Percentiles rank a stretch among this genome's conserved stretches.
Conservation (phyloP, 768 basidiomycete species). For the Lentinus tigrinus region DNA sequence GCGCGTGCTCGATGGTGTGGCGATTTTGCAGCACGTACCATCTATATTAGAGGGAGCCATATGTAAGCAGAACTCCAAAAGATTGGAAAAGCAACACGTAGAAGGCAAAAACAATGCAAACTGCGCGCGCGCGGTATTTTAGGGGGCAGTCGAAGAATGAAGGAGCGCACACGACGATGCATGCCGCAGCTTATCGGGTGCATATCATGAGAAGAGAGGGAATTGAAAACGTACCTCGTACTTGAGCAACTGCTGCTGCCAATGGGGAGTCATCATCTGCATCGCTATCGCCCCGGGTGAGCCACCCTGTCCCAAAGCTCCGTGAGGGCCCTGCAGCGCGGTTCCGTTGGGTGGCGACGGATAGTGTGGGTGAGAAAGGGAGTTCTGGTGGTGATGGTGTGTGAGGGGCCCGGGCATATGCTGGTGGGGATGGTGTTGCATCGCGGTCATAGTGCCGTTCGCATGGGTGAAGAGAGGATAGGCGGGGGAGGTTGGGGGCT, state of each 20-base stretch:
- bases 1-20: slow-evolving; percentile 94
- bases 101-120: background rate
- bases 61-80: background rate
- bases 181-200: background rate
- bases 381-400: slow-evolving; percentile 73
- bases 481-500: slow-evolving; percentile 70
- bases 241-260: slow-evolving; percentile 92
- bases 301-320: slow-evolving; percentile 39
- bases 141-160: background rate
- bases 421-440: slow-evolving; percentile 61
- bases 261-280: slow-evolving; percentile 76
- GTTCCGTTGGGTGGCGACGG: slow-evolving; percentile 77
- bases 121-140: background rate
- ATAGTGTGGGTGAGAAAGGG: slow-evolving; percentile 61
- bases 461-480: slow-evolving; percentile 79
- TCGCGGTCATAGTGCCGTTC: slow-evolving; percentile 44
- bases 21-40: slow-evolving; percentile 80
- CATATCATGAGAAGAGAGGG: background rate
- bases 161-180: background rate
- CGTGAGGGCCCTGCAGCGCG: slow-evolving; percentile 29
- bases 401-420: slow-evolving; percentile 51
- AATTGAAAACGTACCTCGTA: slow-evolving; percentile 70
- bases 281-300: slow-evolving; percentile 50
- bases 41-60: slow-evolving; percentile 40
- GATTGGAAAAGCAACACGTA: no score